Evolutionary conservation across 805 yeast species (phyloP), one percentile per base, ranked within the genome.

Genomic region (Saturnispora silvae): DNA sequence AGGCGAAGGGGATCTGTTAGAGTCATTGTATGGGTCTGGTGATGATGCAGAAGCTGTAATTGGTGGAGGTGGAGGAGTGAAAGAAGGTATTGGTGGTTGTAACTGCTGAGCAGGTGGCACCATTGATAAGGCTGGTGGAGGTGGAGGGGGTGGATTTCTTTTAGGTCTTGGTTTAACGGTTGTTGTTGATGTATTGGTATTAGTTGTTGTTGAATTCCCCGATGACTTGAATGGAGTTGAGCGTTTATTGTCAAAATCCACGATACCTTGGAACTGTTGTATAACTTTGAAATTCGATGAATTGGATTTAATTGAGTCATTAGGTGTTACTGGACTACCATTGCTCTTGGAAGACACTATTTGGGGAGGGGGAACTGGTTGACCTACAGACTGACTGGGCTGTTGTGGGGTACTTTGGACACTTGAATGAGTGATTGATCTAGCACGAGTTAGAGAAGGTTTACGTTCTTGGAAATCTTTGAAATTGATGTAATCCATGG

Each of bases 201-300:
- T 34, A 2, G 81, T 81, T 4, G 82, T 81, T 7, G 77, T 27
- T 3, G 85, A 83, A 4, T 85, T 82, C 5, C 79, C 81, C 0
- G 85, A 86, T 0, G 85, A 81, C 10, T 18, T 29, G 49, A 71
- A 81, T 1, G 95, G 94, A 1, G 94, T 78, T 32, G 73, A 75
- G 31, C 95, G 60, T 35, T 85, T 65, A 47, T 80, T 75, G 48
- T 84, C 92, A 51, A 84, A 84, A 54, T 86, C 86, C 42, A 83
- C 83, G 49, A 81, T 94, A 24, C 70, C 63, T 11, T 70, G 72
- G n/a, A 70, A 74, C 18, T 73, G 70, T 23, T 87, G 60, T 7
- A 84, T 68, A 1, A 84, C 77, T 41, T 79, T 67, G 52, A 84
- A 83, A 0, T 84, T 37, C 4, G 35, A 31, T n/a, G n/a, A n/a